Base-by-base conservation (phyloP, 2,329 filamentous ascomycete genomes). In the Fusarium luffae region DNA sequence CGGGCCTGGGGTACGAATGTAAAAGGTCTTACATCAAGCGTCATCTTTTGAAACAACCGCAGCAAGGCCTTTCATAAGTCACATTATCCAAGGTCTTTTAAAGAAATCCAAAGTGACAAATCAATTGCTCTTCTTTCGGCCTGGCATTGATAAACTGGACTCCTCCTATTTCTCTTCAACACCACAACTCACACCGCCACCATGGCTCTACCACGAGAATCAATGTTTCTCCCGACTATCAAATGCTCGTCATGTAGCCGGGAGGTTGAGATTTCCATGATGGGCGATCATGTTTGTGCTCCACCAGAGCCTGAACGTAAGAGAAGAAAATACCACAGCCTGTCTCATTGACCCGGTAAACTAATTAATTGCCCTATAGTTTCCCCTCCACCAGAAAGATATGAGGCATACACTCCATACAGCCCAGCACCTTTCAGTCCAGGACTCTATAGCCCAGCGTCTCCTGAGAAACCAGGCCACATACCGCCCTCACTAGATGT, bases 201-300 rank as follows among this genome's bases (percentile, higher is more conserved):
- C 68, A 87, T 87, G 85, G 81, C 83, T 46, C 78, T 82, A 67
- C 84, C 84, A 74, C 85, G 89, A 76, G 86, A 89, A 78, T 91
- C 89, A 78, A 86, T 87, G 79, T 89, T 94, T 70, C 84, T 96
- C 83, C 93, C 93, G 76, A 90, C 90, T 25, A 92, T 97, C 81
- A 97, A 95, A 85, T 97, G 93, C 81, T 97, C 93, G 55, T 89
- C 86, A 82, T 97, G 93, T 78, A 88, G 89, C 42, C 80, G 83
- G 42, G 88, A 94, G 75, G 92, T 97, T 63, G 91, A 94, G 77
- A 96, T 97, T 72, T 91, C 92, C 42, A 84, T 90, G 79, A 92
- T 97, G 90, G 93, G 93, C 66, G 93, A 97, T 67, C 94, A 97
- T 82, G 79, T 93, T 66, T 97, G 94, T 79, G 79, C 79, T 62